These are phyloP conservation scores for Wickerhamiella spandovensis DNA, from an alignment of 805 yeast genomes.

Conservation along the genomic window DNA sequence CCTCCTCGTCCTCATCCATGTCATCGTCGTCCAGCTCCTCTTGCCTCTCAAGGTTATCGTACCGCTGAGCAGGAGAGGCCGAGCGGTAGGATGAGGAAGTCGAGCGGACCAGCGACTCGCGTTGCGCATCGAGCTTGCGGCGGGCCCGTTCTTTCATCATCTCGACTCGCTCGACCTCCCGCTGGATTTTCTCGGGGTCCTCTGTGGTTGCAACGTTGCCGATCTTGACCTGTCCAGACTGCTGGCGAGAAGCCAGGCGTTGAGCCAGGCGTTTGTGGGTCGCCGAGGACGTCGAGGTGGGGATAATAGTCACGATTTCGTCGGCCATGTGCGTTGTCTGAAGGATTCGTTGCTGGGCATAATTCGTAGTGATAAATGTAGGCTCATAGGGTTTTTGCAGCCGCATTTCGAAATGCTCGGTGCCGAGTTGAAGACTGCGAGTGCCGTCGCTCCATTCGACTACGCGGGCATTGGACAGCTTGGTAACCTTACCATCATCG, in stretches of 20 bases:
- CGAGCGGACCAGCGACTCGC: constrained; percentile 19
- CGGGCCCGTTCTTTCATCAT: constrained; percentile 27
- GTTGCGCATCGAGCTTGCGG: constrained; percentile 28
- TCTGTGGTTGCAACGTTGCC: constrained; percentile 28
- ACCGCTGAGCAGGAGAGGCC: neutral
- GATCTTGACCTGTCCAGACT: constrained; percentile 19
- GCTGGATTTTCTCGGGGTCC: constrained; percentile 32
- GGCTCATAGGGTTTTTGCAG: constrained; percentile 47
- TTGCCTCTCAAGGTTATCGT: neutral
- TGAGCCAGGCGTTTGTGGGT: constrained; percentile 67
- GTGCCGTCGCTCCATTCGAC: constrained; percentile 93
- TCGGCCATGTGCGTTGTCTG: constrained; percentile 53
- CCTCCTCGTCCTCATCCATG: constrained; percentile 24
- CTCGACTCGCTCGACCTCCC: constrained; percentile 31
- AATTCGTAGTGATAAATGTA: constrained; percentile 56
- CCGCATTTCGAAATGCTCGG: constrained; percentile 71
- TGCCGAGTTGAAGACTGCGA: constrained; percentile 71
- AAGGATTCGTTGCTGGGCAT: constrained; percentile 57
- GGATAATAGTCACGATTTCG: constrained; percentile 62
- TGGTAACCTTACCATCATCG: constrained; percentile 44
- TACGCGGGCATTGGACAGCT: constrained; percentile 80
- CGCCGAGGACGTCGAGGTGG: constrained; percentile 77
- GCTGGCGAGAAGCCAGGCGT: constrained; percentile 24
- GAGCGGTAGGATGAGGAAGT: constrained; percentile 10
- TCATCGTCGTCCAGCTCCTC: constrained; percentile 11